Base-by-base conservation (phyloP, 2,329 filamentous ascomycete genomes). In the Massarina eburnea region DNA sequence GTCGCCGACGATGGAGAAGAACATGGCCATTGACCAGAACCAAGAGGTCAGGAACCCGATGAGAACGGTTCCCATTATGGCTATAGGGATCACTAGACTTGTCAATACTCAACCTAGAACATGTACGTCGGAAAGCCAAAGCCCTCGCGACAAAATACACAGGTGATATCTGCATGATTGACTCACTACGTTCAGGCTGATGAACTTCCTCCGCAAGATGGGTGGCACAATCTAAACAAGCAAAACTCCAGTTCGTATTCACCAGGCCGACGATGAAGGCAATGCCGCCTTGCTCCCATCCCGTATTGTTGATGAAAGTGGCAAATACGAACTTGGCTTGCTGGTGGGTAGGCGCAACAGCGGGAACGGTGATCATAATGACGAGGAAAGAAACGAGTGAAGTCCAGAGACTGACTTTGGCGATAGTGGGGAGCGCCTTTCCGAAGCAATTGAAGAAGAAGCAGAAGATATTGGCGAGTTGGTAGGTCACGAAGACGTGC, bases 261-360 rank as follows among this genome's bases (percentile, higher is more conserved):
- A 79, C 73, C 5, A 79, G 66, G 22, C 77, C 77, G 40, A 77
- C 73, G 35, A 80, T 73, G 61, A 79, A 79, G 17, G 75, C 75
- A 35, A 80, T 73, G 18, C 75, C 76, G 47, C 70, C 67, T 35
- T 70, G 61, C 8, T 55, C 45, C 76, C 74, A 79, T 18, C 74
- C 77, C 0, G 75, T 78, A 48, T 73, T 73, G 60, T 79, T 80
- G 63, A 75, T 73, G 53, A 79, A 79, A 30, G 71, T 76, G 1
- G 73, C 71, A 53, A 79, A 80, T 51, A 80, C 77, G 58, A 79
- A 79, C 18, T 70, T 65, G 42, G 74, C 72, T 27, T 69, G 62
- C 43, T 76, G 69, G 49, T 76, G 72, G 1, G 68, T 70, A 2
- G 72, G 71, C 6, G 74, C 71, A 17, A 65, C 66, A 4, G 73